Base-by-base conservation (phyloP, 1,139 yeast species). In the Sugiyamaella pinicola region DNA sequence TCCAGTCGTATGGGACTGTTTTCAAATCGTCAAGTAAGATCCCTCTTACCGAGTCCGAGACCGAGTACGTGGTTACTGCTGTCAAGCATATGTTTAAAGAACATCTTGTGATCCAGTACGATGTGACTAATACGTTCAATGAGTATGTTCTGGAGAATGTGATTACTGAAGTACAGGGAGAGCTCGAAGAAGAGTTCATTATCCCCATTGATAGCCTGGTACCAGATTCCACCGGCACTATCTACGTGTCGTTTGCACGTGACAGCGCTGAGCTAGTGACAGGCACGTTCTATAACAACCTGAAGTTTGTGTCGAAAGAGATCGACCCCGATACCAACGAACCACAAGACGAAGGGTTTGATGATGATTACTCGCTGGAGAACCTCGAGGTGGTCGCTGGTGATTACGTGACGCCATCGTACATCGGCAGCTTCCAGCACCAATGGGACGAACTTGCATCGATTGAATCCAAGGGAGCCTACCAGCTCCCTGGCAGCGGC, bases 281-380 rank as follows among this genome's bases (percentile, higher is more conserved):
- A 55, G 81, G 83, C 42, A 76, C 82, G 1, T 81, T 93, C 64
- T 79, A 82, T 50, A 87, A 87, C 69, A 80, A 83, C 13, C 76
- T 93, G 57, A 80, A 84, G 40, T 93, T 86, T 74, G 82, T 85
- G 21, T 81, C 89, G 54, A 86, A 85, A 70, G 98, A 91, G 68
- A 76, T 87, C 59, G 86, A 89, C 61, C 85, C 90, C 49, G 79
- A 81, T 7, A 85, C 90, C 21, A 85, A 85, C 33, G 82, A 76
- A 59, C 49, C 47, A 10, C 52, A 53, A 26, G 80, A 76, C 52
- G 96, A 88, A 53, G 97, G 96, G 2, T 89, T 85, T 80, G 85
- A 87, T 56, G 99, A 93, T 69, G 96, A 90, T 71, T 93, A 91
- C 72, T 95, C 86, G 68, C 81, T 93, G 60, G 97, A 91, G 69